Evolutionary conservation across 2,329 filamentous ascomycete genomes (phyloP).

Genomic region (Cladophialophora yegresii): DNA sequence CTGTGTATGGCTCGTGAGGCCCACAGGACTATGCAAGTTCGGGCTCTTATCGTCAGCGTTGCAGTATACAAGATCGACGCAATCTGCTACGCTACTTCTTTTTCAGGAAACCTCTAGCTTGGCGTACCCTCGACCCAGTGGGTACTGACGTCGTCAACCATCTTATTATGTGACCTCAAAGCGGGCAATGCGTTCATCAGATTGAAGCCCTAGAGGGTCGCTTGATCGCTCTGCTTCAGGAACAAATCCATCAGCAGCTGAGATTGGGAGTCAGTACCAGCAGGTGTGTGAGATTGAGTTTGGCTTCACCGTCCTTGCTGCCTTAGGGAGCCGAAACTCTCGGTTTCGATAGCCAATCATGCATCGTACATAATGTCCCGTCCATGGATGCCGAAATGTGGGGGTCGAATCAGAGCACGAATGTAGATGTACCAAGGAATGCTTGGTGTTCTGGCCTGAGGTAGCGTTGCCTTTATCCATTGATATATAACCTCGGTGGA

Average conservation of each 20-base stretch:
- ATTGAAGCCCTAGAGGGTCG: not conserved
- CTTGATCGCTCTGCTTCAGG: not conserved
- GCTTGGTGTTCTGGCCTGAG: not conserved
- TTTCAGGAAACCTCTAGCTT: not conserved
- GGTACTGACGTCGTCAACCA: too few species aligned
- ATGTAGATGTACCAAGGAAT: not conserved
- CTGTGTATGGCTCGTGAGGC: not conserved
- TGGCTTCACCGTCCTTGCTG: not conserved
- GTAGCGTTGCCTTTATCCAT: not conserved
- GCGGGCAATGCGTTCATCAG: not conserved
- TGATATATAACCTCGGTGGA: not conserved
- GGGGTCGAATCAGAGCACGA: not conserved
- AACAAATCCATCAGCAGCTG: not conserved
- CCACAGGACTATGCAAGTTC: not conserved
- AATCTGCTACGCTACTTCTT: too few species aligned
- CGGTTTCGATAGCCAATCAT: not conserved
- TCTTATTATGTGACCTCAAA: not conserved
- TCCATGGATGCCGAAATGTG: not conserved
- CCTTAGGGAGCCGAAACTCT: not conserved
- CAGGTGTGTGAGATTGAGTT: not conserved
- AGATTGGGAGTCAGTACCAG: not conserved
- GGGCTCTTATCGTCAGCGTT: not conserved
- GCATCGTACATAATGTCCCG: not conserved
- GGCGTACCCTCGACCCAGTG: too few species aligned
- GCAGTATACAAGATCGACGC: not conserved